Evolutionary conservation across 2,329 filamentous ascomycete genomes (phyloP).

Genomic region (Fusarium sp.): DNA sequence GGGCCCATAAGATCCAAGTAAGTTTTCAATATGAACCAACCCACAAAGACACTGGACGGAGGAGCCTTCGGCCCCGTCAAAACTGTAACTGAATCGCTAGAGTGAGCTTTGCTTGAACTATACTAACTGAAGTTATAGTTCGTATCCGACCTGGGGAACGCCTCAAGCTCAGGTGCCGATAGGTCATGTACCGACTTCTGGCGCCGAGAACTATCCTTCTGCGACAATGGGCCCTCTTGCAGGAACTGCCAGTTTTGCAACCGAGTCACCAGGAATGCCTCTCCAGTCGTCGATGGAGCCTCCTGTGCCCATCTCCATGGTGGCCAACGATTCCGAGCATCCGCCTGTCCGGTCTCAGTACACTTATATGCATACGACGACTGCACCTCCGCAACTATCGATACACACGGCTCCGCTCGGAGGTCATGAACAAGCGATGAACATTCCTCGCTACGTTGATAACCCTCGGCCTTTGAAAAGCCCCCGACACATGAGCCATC

Average conservation of each 20-base stretch:
- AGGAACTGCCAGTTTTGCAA: constrained; percentile 56
- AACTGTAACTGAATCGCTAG: neutral
- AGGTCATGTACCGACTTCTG: constrained; percentile 59
- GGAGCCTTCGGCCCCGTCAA: neutral
- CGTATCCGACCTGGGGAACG: constrained; percentile 65
- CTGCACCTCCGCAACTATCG: constrained; percentile 61
- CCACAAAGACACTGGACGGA: neutral
- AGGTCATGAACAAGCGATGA: constrained; percentile 57
- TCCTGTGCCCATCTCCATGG: constrained; percentile 61
- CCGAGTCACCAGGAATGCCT: constrained; percentile 64
- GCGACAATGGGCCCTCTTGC: constrained; percentile 61
- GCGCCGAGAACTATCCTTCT: constrained; percentile 58
- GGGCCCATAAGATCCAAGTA: constrained; percentile 67
- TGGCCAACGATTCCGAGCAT: constrained; percentile 58
- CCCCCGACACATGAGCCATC: constrained; percentile 63
- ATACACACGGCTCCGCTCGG: constrained; percentile 49
- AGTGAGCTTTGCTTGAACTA: neutral
- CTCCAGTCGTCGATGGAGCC: constrained; percentile 62
- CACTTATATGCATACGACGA: constrained; percentile 61
- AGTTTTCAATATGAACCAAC: constrained; percentile 44
- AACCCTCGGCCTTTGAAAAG: constrained; percentile 65
- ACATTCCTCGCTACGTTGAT: constrained; percentile 66
- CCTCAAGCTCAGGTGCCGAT: constrained; percentile 55
- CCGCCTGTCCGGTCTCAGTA: constrained; percentile 63
- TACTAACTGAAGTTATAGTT: constrained; percentile 54